Base-by-base conservation (phyloP, 31 red algal species). In the Asparagopsis taxiformis region DNA sequence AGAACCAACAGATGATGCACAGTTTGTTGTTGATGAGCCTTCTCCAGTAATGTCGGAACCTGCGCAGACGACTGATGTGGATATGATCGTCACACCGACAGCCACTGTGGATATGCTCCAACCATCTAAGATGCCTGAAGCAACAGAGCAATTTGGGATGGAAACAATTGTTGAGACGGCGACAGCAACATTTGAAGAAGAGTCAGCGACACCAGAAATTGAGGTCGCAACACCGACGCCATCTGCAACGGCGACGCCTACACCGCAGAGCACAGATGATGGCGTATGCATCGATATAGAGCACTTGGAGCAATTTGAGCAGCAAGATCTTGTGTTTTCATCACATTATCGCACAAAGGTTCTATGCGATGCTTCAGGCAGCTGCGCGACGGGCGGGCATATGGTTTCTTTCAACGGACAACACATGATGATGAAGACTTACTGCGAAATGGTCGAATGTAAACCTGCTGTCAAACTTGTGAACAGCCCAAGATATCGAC, bases 301-400 rank as follows among this genome's bases (percentile, higher is more conserved):
- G 58, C n/a, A 32, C 16, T 13, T 62, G 58, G 29, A 62, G 58
- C 26, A 32, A 13, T 62, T 26, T 26, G 58, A 62, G 23, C 5
- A 16, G 58, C 10, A 32, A 5, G 58, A 62, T 4, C 31, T 62
- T 19, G 20, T 62, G 58, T 62, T 32, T 32, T 16, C 23, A 36
- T 36, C 19, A 36, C 33, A 67, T 28, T 17, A 22, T 7, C n/a
- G 17, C 3, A 34, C 34, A 19, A 38, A 6, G 4, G 31, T 67
- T 3, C 28, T 67, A 36, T 67, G 63, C 49, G 63, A 67, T 28
- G 37, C 33, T 16, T 10, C 4, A 19, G 34, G 37, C 20, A 67
- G 63, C 34, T 67, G 63, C 37, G 63, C 63, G 3, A 67, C 63
- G 8, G 28, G 25, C 15, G 63, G 63, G 34, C 31, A 67, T 36